Base-by-base conservation (phyloP, 495 filamentous ascomycete genomes). In the Penicillium angulare region DNA sequence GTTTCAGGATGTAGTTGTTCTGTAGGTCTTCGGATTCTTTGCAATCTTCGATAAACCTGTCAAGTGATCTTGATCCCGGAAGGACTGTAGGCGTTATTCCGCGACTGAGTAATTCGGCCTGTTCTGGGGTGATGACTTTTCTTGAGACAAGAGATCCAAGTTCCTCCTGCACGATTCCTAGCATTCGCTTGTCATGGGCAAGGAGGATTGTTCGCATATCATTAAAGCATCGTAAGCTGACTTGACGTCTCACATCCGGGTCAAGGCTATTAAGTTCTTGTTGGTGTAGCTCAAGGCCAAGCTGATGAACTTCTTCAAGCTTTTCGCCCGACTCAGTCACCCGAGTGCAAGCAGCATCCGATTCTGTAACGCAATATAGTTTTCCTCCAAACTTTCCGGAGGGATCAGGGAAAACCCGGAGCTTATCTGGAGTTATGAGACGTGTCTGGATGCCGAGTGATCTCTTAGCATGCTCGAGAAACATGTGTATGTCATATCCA, bases 111-210 rank as follows among this genome's bases (percentile, higher is more conserved):
- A 9, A 22, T 20, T 21, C 13, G 15, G 38, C 38, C 3, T 75
- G 61, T 4, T 27, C 38, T 9, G 45, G 9, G 7, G 63, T 62
- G 13, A 77, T 34, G 9, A 67, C 60, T 1, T 40, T 39, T 24
- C 47, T 23, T 5, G 44, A 15, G 1, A 74, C 60, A 0, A 75
- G 54, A 3, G 44, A 38, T 7, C 51, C 45, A 1, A 75, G 45
- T 39, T 78, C 72, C 50, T 73, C 63, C 9, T 31, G 53, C 0
- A 78, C 46, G n/a, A 78, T 60, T 10, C 72, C 71, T 0, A 78
- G 57, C 63, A 78, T 73, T 3, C 75, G 59, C 52, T 78, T 78
- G 49, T 77, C 75, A 47, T 77, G 75, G 7, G 64, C 57, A 2
- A 78, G 62, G 2, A 72, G 60, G 7, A 77, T 57, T 9, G 66